Conservation (phyloP, 2,329 filamentous ascomycete species). For the Sporothrix protearum region DNA sequence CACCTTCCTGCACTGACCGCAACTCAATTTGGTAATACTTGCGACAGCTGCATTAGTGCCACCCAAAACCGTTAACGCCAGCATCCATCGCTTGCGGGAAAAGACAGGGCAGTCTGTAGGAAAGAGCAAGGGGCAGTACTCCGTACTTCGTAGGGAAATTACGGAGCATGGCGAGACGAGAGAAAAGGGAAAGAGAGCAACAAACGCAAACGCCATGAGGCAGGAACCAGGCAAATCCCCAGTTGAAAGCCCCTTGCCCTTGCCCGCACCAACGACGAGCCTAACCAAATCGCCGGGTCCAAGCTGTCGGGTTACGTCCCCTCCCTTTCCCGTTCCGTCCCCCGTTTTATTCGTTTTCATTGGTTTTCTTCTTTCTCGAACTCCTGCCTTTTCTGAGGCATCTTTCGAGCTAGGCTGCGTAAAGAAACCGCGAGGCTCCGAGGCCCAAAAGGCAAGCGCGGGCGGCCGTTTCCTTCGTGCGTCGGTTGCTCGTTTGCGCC, state of each 20-base stretch:
- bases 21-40: background rate
- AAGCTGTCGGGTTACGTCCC: background rate
- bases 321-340: background rate
- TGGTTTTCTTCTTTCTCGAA: background rate
- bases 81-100: conserved; percentile 7
- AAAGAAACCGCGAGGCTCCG: conserved; percentile 1
- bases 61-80: background rate
- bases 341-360: background rate
- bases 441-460: background rate
- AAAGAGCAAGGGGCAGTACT: background rate
- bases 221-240: background rate
- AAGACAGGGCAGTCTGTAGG: background rate
- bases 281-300: conserved; percentile 13
- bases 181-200: background rate
- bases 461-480: background rate
- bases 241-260: background rate
- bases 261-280: background rate
- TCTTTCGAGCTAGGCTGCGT: background rate
- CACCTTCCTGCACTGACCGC: background rate
- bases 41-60: background rate
- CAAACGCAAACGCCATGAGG: background rate
- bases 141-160: too few species aligned
- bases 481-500: background rate
- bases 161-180: background rate
- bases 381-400: background rate